phyloP scores from a whole-genome alignment of 169 alveolate genomes.

The Plasmodium vivax region DNA sequence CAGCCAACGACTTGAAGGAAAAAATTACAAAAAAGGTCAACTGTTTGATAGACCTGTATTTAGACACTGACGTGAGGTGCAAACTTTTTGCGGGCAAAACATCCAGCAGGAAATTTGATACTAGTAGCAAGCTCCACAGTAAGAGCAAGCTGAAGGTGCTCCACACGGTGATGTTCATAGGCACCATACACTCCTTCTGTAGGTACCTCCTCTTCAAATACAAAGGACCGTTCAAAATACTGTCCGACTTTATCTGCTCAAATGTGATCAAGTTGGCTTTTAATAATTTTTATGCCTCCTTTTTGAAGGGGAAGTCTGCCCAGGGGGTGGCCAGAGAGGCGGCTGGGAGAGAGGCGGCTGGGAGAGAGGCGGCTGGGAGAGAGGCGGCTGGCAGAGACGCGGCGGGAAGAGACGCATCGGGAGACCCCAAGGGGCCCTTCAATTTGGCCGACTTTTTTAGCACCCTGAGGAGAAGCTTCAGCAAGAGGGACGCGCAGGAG shows the following conservation, averaged over 20 bases:
- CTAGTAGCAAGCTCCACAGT: not conserved
- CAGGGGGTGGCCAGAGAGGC: not conserved
- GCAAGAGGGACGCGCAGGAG: conserved; percentile 8
- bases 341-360: not conserved
- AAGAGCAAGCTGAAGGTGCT: conserved; percentile 28
- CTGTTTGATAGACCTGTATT: conserved; percentile 31
- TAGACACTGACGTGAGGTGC: conserved; percentile 2
- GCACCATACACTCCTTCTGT: conserved; percentile 80
- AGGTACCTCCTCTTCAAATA: conserved; percentile 73
- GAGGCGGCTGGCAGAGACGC: not conserved
- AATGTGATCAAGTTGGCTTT: conserved; percentile 52
- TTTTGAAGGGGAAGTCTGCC: not conserved
- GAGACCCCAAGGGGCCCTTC: not conserved
- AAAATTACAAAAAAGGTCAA: conserved; percentile 59
- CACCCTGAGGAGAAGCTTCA: not conserved
- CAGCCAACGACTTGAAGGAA: conserved; percentile 81
- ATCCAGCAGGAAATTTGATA: not conserved
- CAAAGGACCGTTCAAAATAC: conserved; percentile 61
- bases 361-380: not conserved
- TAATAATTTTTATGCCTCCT: conserved; percentile 3
- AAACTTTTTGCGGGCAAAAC: conserved; percentile 2
- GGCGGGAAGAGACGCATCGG: not conserved
- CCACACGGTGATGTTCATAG: conserved; percentile 59
- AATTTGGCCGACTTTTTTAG: not conserved
- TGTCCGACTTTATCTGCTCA: conserved; percentile 17